phyloP scores from a whole-genome alignment of 768 basidiomycete genomes.

The Suillus discolor region DNA sequence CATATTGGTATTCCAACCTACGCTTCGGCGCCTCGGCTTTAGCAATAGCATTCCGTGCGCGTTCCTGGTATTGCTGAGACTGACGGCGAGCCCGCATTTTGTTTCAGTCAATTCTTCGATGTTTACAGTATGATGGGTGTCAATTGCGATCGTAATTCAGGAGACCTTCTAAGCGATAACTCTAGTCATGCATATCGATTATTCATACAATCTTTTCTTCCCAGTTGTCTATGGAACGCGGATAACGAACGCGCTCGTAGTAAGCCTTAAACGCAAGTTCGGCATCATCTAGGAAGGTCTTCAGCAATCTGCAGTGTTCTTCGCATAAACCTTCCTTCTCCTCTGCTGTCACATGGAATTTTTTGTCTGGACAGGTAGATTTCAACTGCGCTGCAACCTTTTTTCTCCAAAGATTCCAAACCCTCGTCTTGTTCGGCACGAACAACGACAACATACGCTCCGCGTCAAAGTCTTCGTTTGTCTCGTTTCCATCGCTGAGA shows the following conservation, averaged over 20 bases:
- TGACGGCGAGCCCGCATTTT: not conserved
- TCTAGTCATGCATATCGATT: not conserved
- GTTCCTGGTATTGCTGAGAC: too few relatives aligned
- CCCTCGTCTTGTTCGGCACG: conserved; percentile 25
- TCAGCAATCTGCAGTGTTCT: conserved; percentile 13
- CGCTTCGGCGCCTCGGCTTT: too few relatives aligned
- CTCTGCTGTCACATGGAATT: conserved; percentile 10
- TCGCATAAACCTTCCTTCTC: conserved; percentile 15
- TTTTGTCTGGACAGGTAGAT: not conserved
- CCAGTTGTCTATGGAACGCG: not conserved
- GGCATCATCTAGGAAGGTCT: conserved; percentile 21
- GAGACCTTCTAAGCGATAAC: not conserved
- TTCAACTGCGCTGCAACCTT: conserved; percentile 25
- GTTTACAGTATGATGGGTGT: not conserved
- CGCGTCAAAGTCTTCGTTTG: conserved; percentile 7
- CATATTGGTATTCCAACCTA: not conserved
- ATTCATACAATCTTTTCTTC: not conserved
- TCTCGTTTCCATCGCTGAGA: conserved; percentile 25
- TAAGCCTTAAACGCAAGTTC: conserved; percentile 19
- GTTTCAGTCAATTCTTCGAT: not conserved
- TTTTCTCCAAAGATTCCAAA: conserved; percentile 26
- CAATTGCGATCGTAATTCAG: not conserved
- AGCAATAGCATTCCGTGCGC: too few relatives aligned
- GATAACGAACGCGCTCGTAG: not conserved
- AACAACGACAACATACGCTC: conserved; percentile 22